Conservation (phyloP, 441 rosid species). For the Brassica balearica region DNA sequence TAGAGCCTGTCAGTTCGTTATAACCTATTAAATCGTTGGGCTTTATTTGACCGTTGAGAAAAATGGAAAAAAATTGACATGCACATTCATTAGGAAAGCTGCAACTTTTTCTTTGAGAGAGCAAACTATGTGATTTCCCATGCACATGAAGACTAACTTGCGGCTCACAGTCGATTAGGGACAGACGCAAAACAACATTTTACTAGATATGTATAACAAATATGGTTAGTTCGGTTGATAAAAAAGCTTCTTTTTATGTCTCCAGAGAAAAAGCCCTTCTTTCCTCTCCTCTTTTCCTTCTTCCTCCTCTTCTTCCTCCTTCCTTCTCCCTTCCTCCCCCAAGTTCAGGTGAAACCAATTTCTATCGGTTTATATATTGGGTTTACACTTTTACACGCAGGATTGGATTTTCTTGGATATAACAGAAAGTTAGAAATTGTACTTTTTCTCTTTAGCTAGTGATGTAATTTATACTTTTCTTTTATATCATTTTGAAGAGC, state of each 20-base stretch:
- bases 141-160: slow-evolving; percentile 30
- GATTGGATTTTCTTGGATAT: not conserved
- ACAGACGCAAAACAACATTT: slow-evolving; percentile 8
- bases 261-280: not conserved
- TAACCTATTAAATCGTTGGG: slow-evolving; percentile 23
- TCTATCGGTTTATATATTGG: not conserved
- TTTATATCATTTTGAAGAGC: not conserved
- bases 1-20: slow-evolving; percentile 15
- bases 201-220: not conserved
- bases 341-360: not conserved
- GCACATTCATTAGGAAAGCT: slow-evolving; percentile 12
- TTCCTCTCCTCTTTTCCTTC: too few relatives aligned
- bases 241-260: not conserved
- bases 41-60: slow-evolving; percentile 19
- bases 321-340: too few relatives aligned
- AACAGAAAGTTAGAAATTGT: slow-evolving; percentile 6
- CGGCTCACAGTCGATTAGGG: slow-evolving; percentile 23
- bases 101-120: not conserved
- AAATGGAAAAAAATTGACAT: slow-evolving; percentile 13
- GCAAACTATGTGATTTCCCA: slow-evolving; percentile 17
- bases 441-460: not conserved
- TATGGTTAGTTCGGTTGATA: not conserved
- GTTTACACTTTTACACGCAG: not conserved
- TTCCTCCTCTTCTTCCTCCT: too few relatives aligned
- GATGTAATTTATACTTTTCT: not conserved